Evolutionary conservation across 2,329 filamentous ascomycete species (phyloP).

Genomic region (Botrytis squamosa): DNA sequence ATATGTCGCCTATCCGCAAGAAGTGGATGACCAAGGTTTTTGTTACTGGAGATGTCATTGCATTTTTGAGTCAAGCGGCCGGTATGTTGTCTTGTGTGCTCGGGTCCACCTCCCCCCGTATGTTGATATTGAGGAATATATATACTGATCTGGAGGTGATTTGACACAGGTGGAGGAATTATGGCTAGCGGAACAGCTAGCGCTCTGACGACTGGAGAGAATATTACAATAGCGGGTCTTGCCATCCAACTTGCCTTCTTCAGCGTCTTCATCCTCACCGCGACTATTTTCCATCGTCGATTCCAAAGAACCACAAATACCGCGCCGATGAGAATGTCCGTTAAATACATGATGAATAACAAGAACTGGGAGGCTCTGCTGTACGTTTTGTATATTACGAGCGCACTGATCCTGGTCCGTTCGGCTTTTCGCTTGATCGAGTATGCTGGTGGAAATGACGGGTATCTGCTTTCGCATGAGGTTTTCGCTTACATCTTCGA

Average conservation of each 20-base stretch:
- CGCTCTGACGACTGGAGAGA: constrained; percentile 40
- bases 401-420: constrained; percentile 47
- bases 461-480: constrained; percentile 47
- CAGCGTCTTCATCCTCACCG: constrained; percentile 44
- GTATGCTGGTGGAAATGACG: constrained; percentile 46
- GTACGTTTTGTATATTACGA: constrained; percentile 42
- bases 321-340: not conserved
- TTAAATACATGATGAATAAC: not conserved
- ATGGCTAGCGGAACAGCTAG: constrained; percentile 30
- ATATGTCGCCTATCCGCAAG: not conserved
- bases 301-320: constrained; percentile 4
- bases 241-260: constrained; percentile 51
- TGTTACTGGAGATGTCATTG: constrained; percentile 3
- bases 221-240: constrained; percentile 48
- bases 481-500: constrained; percentile 48
- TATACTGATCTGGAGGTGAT: not conserved
- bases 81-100: not conserved
- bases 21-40: constrained; percentile 9
- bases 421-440: constrained; percentile 49
- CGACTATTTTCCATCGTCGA: constrained; percentile 19
- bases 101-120: too few relatives aligned
- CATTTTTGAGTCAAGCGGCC: not conserved
- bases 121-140: not conserved
- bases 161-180: constrained; percentile 21
- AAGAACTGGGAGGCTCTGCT: constrained; percentile 39